These are phyloP conservation scores for Grigorovia transvaalensis DNA, from an alignment of 805 yeast species.

Conservation along the genomic window DNA sequence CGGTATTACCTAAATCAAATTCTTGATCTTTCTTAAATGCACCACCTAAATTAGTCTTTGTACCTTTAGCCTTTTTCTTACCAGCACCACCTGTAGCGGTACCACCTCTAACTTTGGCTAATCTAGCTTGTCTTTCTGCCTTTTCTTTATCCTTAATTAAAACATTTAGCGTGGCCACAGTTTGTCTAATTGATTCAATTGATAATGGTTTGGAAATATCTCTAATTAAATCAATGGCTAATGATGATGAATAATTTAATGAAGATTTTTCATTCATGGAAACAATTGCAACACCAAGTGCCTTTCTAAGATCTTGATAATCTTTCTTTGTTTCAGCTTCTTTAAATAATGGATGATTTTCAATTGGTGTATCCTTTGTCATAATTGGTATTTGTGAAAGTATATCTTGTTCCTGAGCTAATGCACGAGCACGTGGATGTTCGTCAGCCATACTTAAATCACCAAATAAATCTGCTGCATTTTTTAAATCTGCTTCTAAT, in stretches of 20 bases:
- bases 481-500: constrained; percentile 74
- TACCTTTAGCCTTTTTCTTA: constrained; percentile 84
- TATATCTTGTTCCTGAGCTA: constrained; percentile 28
- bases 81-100: constrained; percentile 90
- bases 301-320: constrained; percentile 65
- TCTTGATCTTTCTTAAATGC: constrained; percentile 55
- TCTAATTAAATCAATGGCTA: constrained; percentile 78
- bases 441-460: constrained; percentile 47
- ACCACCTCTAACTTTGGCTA: constrained; percentile 66
- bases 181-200: constrained; percentile 76
- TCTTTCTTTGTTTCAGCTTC: constrained; percentile 73
- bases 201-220: constrained; percentile 74
- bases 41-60: constrained; percentile 54
- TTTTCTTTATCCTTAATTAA: constrained; percentile 75
- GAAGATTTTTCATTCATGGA: constrained; percentile 50
- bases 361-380: constrained; percentile 46
- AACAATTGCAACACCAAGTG: constrained; percentile 51
- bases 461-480: constrained; percentile 87
- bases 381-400: constrained; percentile 21
- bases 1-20: constrained; percentile 44
- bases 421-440: constrained; percentile 35
- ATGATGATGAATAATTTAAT: constrained; percentile 58
- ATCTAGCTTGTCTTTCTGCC: constrained; percentile 80
- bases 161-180: constrained; percentile 73
- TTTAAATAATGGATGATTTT: constrained; percentile 65